Conservation (phyloP, 2,329 filamentous ascomycete species). For the Hortaea sp. region DNA sequence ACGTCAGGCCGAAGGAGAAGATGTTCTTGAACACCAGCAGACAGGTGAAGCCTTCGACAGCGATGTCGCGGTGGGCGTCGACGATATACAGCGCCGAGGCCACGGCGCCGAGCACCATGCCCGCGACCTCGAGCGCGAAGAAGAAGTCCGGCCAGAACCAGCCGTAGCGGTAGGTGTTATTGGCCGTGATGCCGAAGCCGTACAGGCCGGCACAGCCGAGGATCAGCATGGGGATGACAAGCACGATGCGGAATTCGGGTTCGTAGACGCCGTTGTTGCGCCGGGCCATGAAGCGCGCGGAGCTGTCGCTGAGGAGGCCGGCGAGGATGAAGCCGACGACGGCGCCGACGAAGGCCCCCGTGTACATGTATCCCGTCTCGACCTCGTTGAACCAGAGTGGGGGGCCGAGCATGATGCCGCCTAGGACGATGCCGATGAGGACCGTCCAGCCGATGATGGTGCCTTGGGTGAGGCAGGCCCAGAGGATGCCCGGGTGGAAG, state of each 20-base stretch:
- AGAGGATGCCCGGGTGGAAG: slow-evolving; percentile 74
- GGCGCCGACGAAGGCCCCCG: slow-evolving; percentile 75
- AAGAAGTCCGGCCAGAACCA: slow-evolving; percentile 72
- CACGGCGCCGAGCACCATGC: slow-evolving; percentile 87
- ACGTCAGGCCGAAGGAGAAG: slow-evolving; percentile 79
- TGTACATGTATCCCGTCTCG: slow-evolving; percentile 77
- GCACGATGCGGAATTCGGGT: slow-evolving; percentile 76
- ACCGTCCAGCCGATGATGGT: slow-evolving; percentile 93
- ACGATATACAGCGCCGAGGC: slow-evolving; percentile 80
- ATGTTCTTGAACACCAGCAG: slow-evolving; percentile 91
- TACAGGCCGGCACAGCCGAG: slow-evolving; percentile 70
- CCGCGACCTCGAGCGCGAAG: slow-evolving; percentile 72
- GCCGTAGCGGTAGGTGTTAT: slow-evolving; percentile 50
- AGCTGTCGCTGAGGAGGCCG: slow-evolving; percentile 63
- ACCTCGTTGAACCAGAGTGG: slow-evolving; percentile 75
- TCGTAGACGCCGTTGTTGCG: slow-evolving; percentile 76
- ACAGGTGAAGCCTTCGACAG: slow-evolving; percentile 81
- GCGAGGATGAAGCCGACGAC: slow-evolving; percentile 67
- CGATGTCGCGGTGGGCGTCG: slow-evolving; percentile 79
- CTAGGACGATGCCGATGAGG: slow-evolving; percentile 75
- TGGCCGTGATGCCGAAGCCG: slow-evolving; percentile 68
- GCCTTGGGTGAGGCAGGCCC: slow-evolving; percentile 73
- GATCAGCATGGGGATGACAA: slow-evolving; percentile 73
- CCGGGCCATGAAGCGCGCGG: slow-evolving; percentile 58
- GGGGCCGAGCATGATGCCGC: slow-evolving; percentile 70